These are phyloP conservation scores for Gyromitra esculenta DNA, from an alignment of 2,329 filamentous ascomycete genomes.

Conservation along the genomic window DNA sequence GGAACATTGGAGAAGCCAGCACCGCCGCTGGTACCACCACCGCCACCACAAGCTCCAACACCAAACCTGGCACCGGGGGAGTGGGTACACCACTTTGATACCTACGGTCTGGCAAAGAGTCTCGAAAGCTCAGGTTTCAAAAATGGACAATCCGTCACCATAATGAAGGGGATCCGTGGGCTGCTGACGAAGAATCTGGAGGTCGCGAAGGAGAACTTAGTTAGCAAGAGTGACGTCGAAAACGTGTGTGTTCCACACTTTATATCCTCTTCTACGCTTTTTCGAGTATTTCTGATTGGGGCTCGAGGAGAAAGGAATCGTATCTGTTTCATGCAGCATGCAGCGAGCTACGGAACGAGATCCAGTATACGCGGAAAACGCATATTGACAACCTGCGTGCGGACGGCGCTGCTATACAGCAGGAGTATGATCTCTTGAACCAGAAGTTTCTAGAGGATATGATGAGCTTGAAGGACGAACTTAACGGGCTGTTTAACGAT, in stretches of 20 bases:
- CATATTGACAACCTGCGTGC: constrained; percentile 84
- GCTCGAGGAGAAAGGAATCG: constrained; percentile 68
- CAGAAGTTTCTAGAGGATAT: constrained; percentile 88
- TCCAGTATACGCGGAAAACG: constrained; percentile 78
- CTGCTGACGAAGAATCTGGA: constrained; percentile 82
- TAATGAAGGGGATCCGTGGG: constrained; percentile 90
- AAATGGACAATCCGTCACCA: constrained; percentile 76
- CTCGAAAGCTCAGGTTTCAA: constrained; percentile 77
- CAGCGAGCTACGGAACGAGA: constrained; percentile 87
- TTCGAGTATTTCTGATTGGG: background rate
- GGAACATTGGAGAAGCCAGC: constrained; percentile 67
- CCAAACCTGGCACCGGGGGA: constrained; percentile 55
- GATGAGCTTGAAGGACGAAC: constrained; percentile 81
- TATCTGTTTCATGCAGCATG: constrained; percentile 96
- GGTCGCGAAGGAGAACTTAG: constrained; percentile 79
- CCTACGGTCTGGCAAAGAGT: constrained; percentile 84
- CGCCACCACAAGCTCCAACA: background rate
- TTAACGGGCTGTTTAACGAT: constrained; percentile 97
- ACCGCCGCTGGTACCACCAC: constrained; percentile 56
- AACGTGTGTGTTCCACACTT: constrained; percentile 66
- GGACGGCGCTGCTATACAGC: constrained; percentile 85
- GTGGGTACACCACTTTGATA: constrained; percentile 88
- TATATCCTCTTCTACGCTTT: background rate
- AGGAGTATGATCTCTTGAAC: constrained; percentile 91
- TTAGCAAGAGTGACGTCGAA: constrained; percentile 91